Conservation (phyloP, 805 yeast species). For the Yamadazyma laniorum region DNA sequence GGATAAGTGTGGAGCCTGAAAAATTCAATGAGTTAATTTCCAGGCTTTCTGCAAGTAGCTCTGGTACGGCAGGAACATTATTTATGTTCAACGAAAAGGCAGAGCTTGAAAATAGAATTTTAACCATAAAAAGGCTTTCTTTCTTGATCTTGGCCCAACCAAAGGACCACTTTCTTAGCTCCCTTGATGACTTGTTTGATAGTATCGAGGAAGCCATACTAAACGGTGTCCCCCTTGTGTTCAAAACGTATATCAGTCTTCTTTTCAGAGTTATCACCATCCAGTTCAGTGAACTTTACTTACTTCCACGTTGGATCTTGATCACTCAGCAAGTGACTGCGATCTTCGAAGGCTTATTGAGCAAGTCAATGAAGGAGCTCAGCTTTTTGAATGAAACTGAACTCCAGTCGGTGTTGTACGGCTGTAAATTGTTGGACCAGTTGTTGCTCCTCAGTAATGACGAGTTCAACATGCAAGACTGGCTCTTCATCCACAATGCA, state of each 20-base stretch:
- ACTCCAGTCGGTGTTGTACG: constrained; percentile 47
- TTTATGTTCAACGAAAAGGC: constrained; percentile 71
- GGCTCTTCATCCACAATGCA: constrained; percentile 80
- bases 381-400: constrained; percentile 34
- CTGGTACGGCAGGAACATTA: constrained; percentile 38
- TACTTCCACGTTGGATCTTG: constrained; percentile 67
- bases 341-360: constrained; percentile 34
- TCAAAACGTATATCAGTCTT: constrained; percentile 46
- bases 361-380: constrained; percentile 23
- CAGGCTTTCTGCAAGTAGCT: constrained; percentile 4
- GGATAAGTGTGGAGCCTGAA: constrained; percentile 67
- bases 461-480: constrained; percentile 73
- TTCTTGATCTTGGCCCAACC: constrained; percentile 64
- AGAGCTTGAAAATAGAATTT: constrained; percentile 53
- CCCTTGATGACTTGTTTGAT: constrained; percentile 47
- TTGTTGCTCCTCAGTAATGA: constrained; percentile 66
- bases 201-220: constrained; percentile 30
- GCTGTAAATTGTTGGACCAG: constrained; percentile 78
- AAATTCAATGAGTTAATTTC: constrained; percentile 33
- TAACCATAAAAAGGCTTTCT: constrained; percentile 59
- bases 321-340: constrained; percentile 60
- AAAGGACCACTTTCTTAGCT: constrained; percentile 51
- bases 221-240: constrained; percentile 26
- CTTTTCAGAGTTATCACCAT: constrained; percentile 65
- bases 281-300: constrained; percentile 60